These are phyloP conservation scores for Aspergillus sp. DNA, from an alignment of 2,329 filamentous ascomycete genomes.

Conservation along the genomic window DNA sequence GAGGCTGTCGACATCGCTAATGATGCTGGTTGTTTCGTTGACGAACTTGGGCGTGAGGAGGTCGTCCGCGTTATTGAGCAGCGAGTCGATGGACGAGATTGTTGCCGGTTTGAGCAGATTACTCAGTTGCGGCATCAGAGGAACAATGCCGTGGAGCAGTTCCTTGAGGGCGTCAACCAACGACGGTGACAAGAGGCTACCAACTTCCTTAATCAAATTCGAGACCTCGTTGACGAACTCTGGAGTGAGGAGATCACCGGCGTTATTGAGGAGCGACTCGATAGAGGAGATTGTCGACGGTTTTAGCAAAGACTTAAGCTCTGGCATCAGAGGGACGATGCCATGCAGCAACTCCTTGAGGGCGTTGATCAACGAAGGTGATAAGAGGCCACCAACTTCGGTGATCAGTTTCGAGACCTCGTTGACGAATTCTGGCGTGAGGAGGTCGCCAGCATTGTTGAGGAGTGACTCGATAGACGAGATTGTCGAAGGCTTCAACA, in stretches of 20 bases:
- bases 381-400: conserved; percentile 8
- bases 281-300: background rate
- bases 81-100: conserved; percentile 16
- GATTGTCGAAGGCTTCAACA: background rate
- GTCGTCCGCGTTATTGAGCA: conserved; percentile 18
- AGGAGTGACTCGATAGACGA: background rate
- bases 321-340: conserved; percentile 9
- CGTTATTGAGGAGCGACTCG: conserved; percentile 8
- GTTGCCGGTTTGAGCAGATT: conserved; percentile 16
- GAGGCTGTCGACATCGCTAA: conserved; percentile 17
- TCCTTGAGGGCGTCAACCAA: conserved; percentile 22
- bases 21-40: conserved; percentile 10
- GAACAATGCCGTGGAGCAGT: conserved; percentile 15
- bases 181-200: conserved; percentile 12
- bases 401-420: conserved; percentile 11
- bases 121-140: conserved; percentile 8
- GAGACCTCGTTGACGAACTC: conserved; percentile 11
- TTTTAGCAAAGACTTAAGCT: background rate
- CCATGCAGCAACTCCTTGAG: conserved; percentile 12
- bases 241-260: conserved; percentile 8
- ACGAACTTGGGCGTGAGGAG: conserved; percentile 19
- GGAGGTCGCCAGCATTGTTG: conserved; percentile 12
- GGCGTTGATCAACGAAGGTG: conserved; percentile 7
- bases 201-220: conserved; percentile 11
- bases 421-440: conserved; percentile 13